Percentiles rank a stretch among this genome's conserved stretches.
phyloP scores from a whole-genome alignment of 1,139 yeast genomes.

The Kluyveromyces sp. region DNA sequence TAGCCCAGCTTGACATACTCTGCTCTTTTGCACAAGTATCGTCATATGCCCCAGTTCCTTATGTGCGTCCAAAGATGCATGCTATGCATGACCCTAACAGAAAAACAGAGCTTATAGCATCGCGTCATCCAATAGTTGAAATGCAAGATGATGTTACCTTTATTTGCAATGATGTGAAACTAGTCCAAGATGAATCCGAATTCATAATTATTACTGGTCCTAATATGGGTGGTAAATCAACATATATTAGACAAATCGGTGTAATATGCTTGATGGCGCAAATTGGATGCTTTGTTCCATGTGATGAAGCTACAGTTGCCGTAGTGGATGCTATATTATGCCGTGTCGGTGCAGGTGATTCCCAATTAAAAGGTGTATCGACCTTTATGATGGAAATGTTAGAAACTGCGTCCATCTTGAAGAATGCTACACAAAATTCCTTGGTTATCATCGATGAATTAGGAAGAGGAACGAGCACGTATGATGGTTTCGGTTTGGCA shows the following conservation, averaged over 20 bases:
- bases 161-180: slow-evolving; percentile 74
- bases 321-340: slow-evolving; percentile 88
- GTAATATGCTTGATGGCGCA: slow-evolving; percentile 86
- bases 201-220: slow-evolving; percentile 92
- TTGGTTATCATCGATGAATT: slow-evolving; percentile 88
- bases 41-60: slow-evolving; percentile 75
- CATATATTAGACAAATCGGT: slow-evolving; percentile 88
- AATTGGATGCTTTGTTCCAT: slow-evolving; percentile 87
- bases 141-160: slow-evolving; percentile 82
- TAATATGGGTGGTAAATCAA: slow-evolving; percentile 97
- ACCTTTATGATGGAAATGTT: slow-evolving; percentile 98
- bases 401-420: slow-evolving; percentile 86
- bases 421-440: slow-evolving; percentile 77
- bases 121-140: slow-evolving; percentile 92
- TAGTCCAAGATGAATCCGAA: slow-evolving; percentile 45
- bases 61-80: slow-evolving; percentile 62
- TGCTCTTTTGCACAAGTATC: slow-evolving; percentile 82
- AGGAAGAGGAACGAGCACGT: slow-evolving; percentile 95
- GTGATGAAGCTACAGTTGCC: slow-evolving; percentile 62
- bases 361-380: slow-evolving; percentile 91
- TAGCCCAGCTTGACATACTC: slow-evolving; percentile 78
- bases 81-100: slow-evolving; percentile 44
- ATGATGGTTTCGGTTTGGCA: slow-evolving; percentile 96
- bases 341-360: slow-evolving; percentile 98
- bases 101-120: slow-evolving; percentile 50